Evolutionary conservation across 2,329 filamentous ascomycete species (phyloP), one percentile per base, ranked within the genome.

Genomic region (Colletotrichum endophyticum): DNA sequence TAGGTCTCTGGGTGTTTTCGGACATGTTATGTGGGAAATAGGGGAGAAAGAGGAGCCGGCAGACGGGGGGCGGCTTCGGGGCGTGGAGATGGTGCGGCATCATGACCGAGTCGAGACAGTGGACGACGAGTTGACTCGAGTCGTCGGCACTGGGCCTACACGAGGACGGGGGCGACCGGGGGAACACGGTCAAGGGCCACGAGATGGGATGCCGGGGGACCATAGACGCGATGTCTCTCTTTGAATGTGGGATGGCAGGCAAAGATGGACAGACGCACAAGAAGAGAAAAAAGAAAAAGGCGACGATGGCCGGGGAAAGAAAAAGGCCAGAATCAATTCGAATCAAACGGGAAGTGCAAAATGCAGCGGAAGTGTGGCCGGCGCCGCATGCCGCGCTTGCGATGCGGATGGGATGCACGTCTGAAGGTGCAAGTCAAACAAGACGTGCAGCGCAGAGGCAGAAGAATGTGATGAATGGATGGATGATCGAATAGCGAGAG

Each of bases 351-450:
- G 30, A 34, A 22, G 22, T 30, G 28, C 59, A 22, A 73, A 73
- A 68, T 64, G 56, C 63, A 76, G 27, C 63, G 32, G 63, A 53
- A 36, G 56, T 73, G 63, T 72, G 62, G 66, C 63, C 74, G 70
- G 53, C 59, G 67, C 67, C 63, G 72, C 63, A 68, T 77, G 68
- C 57, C 61, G 75, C 73, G 72, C 64, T 72, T 72, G 68, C 64
- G 68, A 68, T 72, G 75, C 73, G 72, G 57, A 69, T 72, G 68
- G 63, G 68, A 68, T 75, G 71, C 67, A 72, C 62, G 69, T 75
- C 75, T 76, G 49, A 28, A 73, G 63, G 76, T 61, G 72, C 68
- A 76, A 72, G 75, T 72, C 73, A 66, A 76, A 72, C 62, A 77
- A 49, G 73, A 69, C 57, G 69, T 72, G 73, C 75, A 77, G 73